Evolutionary conservation across 2,329 filamentous ascomycete species (phyloP), one percentile per base, ranked within the genome.

Genomic region (Cryphonectria carpinicola): DNA sequence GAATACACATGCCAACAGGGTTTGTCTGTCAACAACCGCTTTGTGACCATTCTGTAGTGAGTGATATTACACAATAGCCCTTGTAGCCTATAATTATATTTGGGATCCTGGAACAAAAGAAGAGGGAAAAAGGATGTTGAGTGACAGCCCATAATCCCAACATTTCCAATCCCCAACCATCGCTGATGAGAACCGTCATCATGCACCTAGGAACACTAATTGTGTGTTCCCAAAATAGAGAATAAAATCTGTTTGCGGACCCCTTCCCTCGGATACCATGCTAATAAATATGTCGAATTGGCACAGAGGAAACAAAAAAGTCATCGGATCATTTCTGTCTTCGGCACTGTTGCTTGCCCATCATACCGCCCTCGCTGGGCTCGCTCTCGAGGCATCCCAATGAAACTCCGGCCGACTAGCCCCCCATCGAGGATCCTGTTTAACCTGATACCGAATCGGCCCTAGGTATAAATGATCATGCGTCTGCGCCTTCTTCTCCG

Each of bases 391-490:
- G 2, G 64, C 64, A 54, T 66, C 64, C 64, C 64, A 66, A 4
- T 46, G 52, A 43, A 66, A 66, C 64, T 66, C 64, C 3, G 49
- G 52, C 64, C 37, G 54, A 1, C 19, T 17, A 14, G 8, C 19
- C 1, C 64, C 64, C 46, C 8, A 32, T 11, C 49, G n/a, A 11
- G 49, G 64, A 17, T 56, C 64, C 64, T 66, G 43, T 22, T 39
- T 35, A 14, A 66, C 17, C 64, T 66, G 64, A 35, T 66, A 66
- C 11, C 64, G 14, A 19, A 66, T 66, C 49, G 64, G 64, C 6
- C 64, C 64, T 35, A 66, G 64, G 35, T 66, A 66, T 19, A 66
- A 22, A 14, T 66, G 43, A 7, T 66, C 64, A 35, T 66, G 64
- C 63, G 14, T 46, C 8, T 56, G 46, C 17, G 49, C 22, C 7